These are phyloP conservation scores for Tricholoma hemisulphureum DNA, from an alignment of 768 basidiomycete species.

Conservation along the genomic window DNA sequence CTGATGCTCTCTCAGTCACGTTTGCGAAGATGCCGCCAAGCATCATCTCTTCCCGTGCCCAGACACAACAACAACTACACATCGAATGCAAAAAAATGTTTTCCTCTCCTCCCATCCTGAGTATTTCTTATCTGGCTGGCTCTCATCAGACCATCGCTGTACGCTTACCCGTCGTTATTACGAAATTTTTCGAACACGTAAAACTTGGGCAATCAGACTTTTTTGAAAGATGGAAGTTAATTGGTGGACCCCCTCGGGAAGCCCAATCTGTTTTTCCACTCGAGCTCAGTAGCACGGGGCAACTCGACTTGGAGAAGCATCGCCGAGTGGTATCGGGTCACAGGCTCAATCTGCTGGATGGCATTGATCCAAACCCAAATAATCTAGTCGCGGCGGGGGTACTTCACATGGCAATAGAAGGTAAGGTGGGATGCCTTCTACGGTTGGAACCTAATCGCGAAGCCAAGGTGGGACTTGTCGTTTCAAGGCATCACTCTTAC, in stretches of 20 bases:
- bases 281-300: slow-evolving; percentile 58
- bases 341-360: slow-evolving; percentile 72
- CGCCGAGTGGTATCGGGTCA: slow-evolving; percentile 77
- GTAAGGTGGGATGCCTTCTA: slow-evolving; percentile 93
- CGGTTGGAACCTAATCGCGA: slow-evolving; percentile 94
- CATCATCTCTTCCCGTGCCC: slow-evolving; percentile 76
- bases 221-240: slow-evolving; percentile 98
- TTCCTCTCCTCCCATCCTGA: slow-evolving; percentile 69
- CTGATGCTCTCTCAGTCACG: slow-evolving; percentile 73
- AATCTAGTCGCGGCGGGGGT: slow-evolving; percentile 97
- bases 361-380: slow-evolving; percentile 90
- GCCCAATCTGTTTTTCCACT: slow-evolving; percentile 87
- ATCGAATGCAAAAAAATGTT: slow-evolving; percentile 94
- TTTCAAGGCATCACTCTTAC: not conserved
- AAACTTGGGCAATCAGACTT: slow-evolving; percentile 81
- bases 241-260: slow-evolving; percentile 93
- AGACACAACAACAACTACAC: slow-evolving; percentile 90
- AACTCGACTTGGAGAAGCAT: slow-evolving; percentile 73
- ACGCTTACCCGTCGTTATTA: slow-evolving; percentile 81
- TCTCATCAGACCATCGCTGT: slow-evolving; percentile 85
- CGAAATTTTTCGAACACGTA: slow-evolving; percentile 94
- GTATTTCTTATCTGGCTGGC: slow-evolving; percentile 89
- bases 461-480: slow-evolving; percentile 67
- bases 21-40: slow-evolving; percentile 91
- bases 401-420: slow-evolving; percentile 84